Percentiles rank a stretch among this genome's conserved stretches.
Evolutionary conservation across 306 rosid genomes (phyloP).

Genomic region (Phaseolus lunatus): DNA sequence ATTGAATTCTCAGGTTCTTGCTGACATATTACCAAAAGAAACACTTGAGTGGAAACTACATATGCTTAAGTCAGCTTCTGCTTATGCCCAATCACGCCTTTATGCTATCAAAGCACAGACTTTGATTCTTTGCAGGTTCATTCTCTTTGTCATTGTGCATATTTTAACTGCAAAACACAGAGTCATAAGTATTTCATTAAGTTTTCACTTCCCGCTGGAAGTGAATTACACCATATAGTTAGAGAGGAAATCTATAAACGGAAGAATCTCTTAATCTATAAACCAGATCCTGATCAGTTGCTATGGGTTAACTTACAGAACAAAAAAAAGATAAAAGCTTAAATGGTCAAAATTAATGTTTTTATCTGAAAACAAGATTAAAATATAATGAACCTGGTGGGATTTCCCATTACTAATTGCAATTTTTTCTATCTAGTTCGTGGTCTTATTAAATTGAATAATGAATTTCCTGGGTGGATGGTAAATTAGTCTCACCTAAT

Average conservation of each 20-base stretch:
- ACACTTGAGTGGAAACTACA: constrained; percentile 82
- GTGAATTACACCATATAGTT: not conserved
- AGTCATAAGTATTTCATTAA: constrained; percentile 8
- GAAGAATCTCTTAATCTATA: not conserved
- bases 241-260: constrained; percentile 2
- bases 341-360: constrained; percentile 31
- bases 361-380: not conserved
- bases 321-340: constrained; percentile 23
- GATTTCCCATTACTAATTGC: not conserved
- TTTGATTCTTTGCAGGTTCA: constrained; percentile 80
- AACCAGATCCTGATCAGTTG: not conserved
- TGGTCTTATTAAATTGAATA: constrained; percentile 9
- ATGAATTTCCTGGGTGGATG: not conserved
- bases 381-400: constrained; percentile 16
- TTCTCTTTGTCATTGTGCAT: constrained; percentile 17
- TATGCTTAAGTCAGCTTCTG: constrained; percentile 81
- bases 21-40: constrained; percentile 76
- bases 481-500: constrained; percentile 16
- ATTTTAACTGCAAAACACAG: constrained; percentile 8
- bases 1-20: constrained; percentile 71
- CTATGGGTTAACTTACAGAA: constrained; percentile 26
- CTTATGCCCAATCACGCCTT: constrained; percentile 72
- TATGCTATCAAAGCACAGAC: constrained; percentile 83
- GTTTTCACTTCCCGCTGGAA: constrained; percentile 3
- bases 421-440: constrained; percentile 3